A percentile compares a stretch with the other conserved stretches of the same genome.
These are phyloP conservation scores for Trichoderma lentiforme DNA, from an alignment of 2,329 filamentous ascomycete genomes.

Conservation along the genomic window DNA sequence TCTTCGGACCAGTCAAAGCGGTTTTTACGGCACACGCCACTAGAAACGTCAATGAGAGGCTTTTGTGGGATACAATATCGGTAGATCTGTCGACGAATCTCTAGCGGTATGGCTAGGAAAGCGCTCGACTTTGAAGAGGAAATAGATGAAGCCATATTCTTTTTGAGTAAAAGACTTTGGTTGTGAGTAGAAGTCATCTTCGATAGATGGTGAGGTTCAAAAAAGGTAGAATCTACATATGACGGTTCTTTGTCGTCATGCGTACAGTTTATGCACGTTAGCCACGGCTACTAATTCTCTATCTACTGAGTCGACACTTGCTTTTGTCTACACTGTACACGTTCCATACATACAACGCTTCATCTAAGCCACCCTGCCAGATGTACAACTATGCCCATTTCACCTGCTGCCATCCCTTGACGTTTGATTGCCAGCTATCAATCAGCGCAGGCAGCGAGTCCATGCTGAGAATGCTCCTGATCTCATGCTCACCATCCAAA, in stretches of 20 bases:
- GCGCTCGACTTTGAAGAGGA: background rate
- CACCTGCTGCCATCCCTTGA: slow-evolving; percentile 35
- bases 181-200: background rate
- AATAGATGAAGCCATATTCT: background rate
- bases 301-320: background rate
- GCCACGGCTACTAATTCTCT: background rate
- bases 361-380: background rate
- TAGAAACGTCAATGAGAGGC: background rate
- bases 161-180: background rate
- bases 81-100: background rate
- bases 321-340: background rate
- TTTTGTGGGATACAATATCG: background rate
- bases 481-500: slow-evolving; percentile 25
- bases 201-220: background rate
- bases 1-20: background rate
- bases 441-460: slow-evolving; percentile 28
- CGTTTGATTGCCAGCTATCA: slow-evolving; percentile 34
- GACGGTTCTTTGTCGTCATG: background rate
- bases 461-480: slow-evolving; percentile 28
- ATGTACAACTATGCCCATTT: slow-evolving; percentile 30
- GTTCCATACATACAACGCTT: no score
- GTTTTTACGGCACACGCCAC: background rate
- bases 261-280: background rate
- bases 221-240: background rate
- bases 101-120: background rate